Conservation (phyloP, 306 rosid genomes). For the Trifolium fragiferum region DNA sequence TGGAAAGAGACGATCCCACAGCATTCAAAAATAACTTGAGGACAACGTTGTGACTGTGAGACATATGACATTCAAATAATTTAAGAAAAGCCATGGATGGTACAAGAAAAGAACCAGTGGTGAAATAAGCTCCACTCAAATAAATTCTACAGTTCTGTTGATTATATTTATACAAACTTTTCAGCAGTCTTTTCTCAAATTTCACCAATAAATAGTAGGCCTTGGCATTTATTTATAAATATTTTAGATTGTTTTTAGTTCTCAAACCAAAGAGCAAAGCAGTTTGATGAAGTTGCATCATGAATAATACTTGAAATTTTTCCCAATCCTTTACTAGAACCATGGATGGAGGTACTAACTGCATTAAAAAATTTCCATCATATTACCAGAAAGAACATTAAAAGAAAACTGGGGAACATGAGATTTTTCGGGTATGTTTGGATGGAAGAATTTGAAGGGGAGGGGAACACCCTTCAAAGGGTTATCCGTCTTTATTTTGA, state of each 20-base stretch:
- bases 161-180: constrained; percentile 18
- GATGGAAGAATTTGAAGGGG: no score
- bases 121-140: constrained; percentile 13
- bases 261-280: constrained; percentile 11
- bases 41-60: constrained; percentile 10
- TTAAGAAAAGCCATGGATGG: constrained; percentile 19
- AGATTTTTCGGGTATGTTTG: constrained; percentile 27
- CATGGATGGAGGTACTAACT: constrained; percentile 48
- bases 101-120: constrained; percentile 24
- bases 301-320: constrained; percentile 9
- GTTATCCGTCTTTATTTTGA: constrained; percentile 52
- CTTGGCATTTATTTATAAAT: constrained; percentile 15
- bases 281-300: constrained; percentile 28
- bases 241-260: constrained; percentile 13
- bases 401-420: constrained; percentile 56
- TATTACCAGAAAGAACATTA: constrained; percentile 48
- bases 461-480: constrained; percentile 23
- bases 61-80: constrained; percentile 20
- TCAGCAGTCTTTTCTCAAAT: constrained; percentile 16
- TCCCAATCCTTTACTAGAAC: constrained; percentile 49
- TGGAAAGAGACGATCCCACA: constrained; percentile 19
- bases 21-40: constrained; percentile 25
- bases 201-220: constrained; percentile 7
- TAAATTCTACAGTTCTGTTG: constrained; percentile 21
- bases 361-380: constrained; percentile 47